Base-by-base conservation (phyloP, 306 rosid genomes). In the Medicago ruthenica region DNA sequence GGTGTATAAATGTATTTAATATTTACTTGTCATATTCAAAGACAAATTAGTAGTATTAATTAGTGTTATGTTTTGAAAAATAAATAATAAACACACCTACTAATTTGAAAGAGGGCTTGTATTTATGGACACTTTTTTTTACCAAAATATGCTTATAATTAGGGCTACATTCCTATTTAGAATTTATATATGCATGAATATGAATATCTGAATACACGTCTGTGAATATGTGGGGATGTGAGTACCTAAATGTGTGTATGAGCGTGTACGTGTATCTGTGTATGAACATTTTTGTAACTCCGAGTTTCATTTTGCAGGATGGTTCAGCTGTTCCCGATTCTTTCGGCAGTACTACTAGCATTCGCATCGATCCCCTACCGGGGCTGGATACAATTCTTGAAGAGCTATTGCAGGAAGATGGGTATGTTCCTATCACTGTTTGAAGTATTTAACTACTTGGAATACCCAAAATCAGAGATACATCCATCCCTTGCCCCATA, bases 381-480 rank as follows among this genome's bases (percentile, higher is more conserved):
- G 98, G 98, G 45, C 98, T 94, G 78, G 93, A 86, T 75, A 74
- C 92, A 74, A 94, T 94, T 75, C 85, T 92, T 58, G 82, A 87
- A 81, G 96, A 92, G 85, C 85, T 94, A 69, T 80, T 78, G 76
- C 40, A 45, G 79, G 98, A 94, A 86, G 90, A 90, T 47, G 98
- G 98, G 98, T 94, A 86, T 75, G 84, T 59, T 79, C 67, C 48
- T 15, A 24, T 75, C 41, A 54, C 21, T 31, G 10, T 44, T 47
- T 77, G 77, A 74, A 67, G 20, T 12, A 24, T 9, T 42, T 36
- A 39, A 69, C 42, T 74, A 34, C 11, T 21, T 36, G 57, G 44
- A 21, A 66, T 80, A 73, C 67, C 18, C 44, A 45, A 8, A 40
- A 41, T 70, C 27, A 3, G 16, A 42, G 60, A 17, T 69, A 34